Percentiles rank a stretch among this genome's conserved stretches.
Evolutionary conservation across 2,329 filamentous ascomycete genomes (phyloP).

Genomic region (Paracoccidioides brasiliensis): DNA sequence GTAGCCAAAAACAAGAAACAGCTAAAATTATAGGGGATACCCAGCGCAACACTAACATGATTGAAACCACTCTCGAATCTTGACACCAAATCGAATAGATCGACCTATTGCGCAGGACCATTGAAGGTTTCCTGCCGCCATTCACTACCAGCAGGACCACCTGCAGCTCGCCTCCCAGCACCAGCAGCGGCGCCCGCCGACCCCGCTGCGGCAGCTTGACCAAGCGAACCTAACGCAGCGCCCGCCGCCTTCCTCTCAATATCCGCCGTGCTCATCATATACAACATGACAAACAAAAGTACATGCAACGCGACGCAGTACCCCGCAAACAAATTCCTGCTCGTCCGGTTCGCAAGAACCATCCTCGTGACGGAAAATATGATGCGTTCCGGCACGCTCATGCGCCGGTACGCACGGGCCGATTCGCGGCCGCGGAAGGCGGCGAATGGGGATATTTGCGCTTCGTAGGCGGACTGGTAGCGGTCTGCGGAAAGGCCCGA

Average conservation of each 20-base stretch:
- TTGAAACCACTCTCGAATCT: not conserved
- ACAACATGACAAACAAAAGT: slow-evolving; percentile 74
- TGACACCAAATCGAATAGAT: not conserved
- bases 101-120: not conserved
- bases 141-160: not conserved
- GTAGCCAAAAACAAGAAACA: too few species aligned
- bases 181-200: slow-evolving; percentile 15
- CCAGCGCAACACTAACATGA: not conserved
- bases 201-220: slow-evolving; percentile 26
- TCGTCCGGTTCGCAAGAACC: slow-evolving; percentile 78
- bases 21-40: not conserved
- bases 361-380: slow-evolving; percentile 85
- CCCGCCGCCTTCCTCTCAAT: slow-evolving; percentile 49
- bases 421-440: slow-evolving; percentile 91
- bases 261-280: slow-evolving; percentile 58
- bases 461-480: slow-evolving; percentile 87
- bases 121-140: slow-evolving; percentile 2
- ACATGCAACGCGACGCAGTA: slow-evolving; percentile 86
- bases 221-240: slow-evolving; percentile 39
- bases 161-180: not conserved
- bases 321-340: slow-evolving; percentile 81
- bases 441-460: slow-evolving; percentile 88
- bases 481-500: slow-evolving; percentile 62
- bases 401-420: slow-evolving; percentile 76
- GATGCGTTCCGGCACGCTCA: slow-evolving; percentile 80